Evolutionary conservation across 1,139 yeast species (phyloP).

Genomic region (Hanseniaspora gamundiae): DNA sequence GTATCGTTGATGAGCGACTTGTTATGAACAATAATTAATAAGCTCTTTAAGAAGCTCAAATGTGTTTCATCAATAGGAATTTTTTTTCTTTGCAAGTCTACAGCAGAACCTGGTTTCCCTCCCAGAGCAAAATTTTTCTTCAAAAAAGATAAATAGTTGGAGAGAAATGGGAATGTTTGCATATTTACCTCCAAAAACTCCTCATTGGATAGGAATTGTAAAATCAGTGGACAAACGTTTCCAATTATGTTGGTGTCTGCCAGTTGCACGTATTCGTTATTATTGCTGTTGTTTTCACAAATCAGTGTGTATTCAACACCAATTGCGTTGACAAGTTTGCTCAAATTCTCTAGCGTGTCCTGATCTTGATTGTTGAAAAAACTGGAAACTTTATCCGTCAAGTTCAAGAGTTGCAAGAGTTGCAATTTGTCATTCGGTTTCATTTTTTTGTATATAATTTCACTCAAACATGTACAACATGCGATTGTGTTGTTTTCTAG

Average conservation of each 20-base stretch:
- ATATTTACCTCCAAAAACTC: slow-evolving; percentile 83
- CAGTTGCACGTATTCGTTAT: slow-evolving; percentile 20
- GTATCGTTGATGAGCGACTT: slow-evolving; percentile 41
- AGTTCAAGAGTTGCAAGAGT: slow-evolving; percentile 53
- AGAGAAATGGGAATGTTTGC: slow-evolving; percentile 71
- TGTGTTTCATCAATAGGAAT: slow-evolving; percentile 28
- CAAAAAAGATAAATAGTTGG: slow-evolving; percentile 57
- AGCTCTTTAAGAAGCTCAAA: slow-evolving; percentile 41
- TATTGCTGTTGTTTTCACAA: slow-evolving; percentile 35
- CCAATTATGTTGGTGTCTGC: slow-evolving; percentile 41
- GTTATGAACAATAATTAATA: slow-evolving; percentile 56
- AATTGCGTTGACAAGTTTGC: slow-evolving; percentile 62
- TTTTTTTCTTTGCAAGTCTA: slow-evolving; percentile 24
- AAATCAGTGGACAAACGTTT: slow-evolving; percentile 56
- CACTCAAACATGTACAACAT: slow-evolving; percentile 65
- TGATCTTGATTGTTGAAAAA: slow-evolving; percentile 29
- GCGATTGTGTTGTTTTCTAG: slow-evolving; percentile 38
- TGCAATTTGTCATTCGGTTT: slow-evolving; percentile 74
- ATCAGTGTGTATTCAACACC: slow-evolving; percentile 65
- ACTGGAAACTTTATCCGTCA: slow-evolving; percentile 35
- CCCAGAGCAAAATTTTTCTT: slow-evolving; percentile 39
- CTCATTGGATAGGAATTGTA: slow-evolving; percentile 53
- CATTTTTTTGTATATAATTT: slow-evolving; percentile 87
- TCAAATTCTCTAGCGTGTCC: slow-evolving; percentile 66
- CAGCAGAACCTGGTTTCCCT: slow-evolving; percentile 27